These are phyloP conservation scores for Yarrowia bubula DNA, from an alignment of 805 yeast genomes.

Conservation along the genomic window DNA sequence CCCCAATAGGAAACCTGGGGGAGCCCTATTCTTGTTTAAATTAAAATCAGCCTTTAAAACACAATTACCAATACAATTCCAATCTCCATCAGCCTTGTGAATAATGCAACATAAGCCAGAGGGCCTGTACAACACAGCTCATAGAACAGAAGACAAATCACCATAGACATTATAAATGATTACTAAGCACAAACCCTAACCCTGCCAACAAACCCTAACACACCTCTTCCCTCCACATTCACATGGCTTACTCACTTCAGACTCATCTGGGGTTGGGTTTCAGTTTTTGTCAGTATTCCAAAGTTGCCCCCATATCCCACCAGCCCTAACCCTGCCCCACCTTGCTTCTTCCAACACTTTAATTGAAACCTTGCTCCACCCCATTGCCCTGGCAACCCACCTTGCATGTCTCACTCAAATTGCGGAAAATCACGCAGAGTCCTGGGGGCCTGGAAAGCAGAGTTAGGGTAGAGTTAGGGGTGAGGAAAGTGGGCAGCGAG, in stretches of 20 bases:
- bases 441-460: background rate
- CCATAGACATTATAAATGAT: no score
- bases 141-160: background rate
- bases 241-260: no score
- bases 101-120: background rate
- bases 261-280: no score
- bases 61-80: background rate
- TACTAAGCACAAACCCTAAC: no score
- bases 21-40: background rate
- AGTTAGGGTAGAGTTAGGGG: background rate
- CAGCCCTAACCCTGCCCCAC: background rate
- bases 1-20: background rate
- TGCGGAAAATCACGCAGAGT: background rate
- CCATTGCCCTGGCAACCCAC: background rate
- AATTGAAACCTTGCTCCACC: background rate
- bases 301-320: background rate
- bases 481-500: background rate
- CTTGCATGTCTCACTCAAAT: slow-evolving; percentile 2
- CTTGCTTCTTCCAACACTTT: background rate
- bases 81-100: background rate
- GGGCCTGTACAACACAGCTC: background rate
- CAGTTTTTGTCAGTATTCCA: no score
- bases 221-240: no score
- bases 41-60: background rate
- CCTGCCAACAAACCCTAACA: no score